A percentile compares a stretch with the other conserved stretches of the same genome.
Conservation (phyloP, 176 grass and related monocot genomes). For the Otatea glauca region DNA sequence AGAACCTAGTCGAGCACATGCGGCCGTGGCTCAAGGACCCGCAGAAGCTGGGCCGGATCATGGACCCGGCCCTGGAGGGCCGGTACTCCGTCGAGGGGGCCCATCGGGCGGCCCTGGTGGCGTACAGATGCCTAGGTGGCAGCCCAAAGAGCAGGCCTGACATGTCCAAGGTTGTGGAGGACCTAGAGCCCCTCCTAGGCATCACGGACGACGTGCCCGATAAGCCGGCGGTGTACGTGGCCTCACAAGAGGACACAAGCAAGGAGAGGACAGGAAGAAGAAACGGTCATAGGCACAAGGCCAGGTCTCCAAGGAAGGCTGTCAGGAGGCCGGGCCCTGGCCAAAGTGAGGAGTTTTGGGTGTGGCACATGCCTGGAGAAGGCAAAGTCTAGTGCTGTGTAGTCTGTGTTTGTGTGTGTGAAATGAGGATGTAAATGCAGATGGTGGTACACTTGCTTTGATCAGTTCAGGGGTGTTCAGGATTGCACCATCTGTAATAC, state of each 20-base stretch:
- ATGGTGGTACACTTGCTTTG: background rate
- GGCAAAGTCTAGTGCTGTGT: slow-evolving; percentile 13
- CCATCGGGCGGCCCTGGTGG: slow-evolving; percentile 62
- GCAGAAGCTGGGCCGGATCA: slow-evolving; percentile 47
- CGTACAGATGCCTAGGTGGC: slow-evolving; percentile 67
- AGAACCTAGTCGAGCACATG: slow-evolving; percentile 78
- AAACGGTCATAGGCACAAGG: background rate
- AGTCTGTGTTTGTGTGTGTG: background rate
- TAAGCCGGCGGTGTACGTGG: background rate
- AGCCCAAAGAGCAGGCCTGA: slow-evolving; percentile 71
- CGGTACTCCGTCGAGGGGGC: slow-evolving; percentile 47
- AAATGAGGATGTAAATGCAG: slow-evolving; percentile 16
- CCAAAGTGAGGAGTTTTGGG: slow-evolving; percentile 54
- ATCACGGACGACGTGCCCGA: slow-evolving; percentile 38
- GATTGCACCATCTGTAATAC: background rate
- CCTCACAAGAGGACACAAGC: background rate
- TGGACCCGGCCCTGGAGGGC: slow-evolving; percentile 62
- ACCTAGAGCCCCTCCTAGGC: slow-evolving; percentile 65
- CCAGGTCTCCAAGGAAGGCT: slow-evolving; percentile 30
- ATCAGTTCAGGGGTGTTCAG: background rate
- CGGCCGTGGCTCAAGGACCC: slow-evolving; percentile 67
- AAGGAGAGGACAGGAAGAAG: background rate
- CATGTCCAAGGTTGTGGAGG: slow-evolving; percentile 68
- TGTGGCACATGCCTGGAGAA: slow-evolving; percentile 33
- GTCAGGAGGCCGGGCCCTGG: background rate